Base-by-base conservation (phyloP, 805 yeast genomes). In the baker's yeast (Saccharomyces cerevisiae) region DNA sequence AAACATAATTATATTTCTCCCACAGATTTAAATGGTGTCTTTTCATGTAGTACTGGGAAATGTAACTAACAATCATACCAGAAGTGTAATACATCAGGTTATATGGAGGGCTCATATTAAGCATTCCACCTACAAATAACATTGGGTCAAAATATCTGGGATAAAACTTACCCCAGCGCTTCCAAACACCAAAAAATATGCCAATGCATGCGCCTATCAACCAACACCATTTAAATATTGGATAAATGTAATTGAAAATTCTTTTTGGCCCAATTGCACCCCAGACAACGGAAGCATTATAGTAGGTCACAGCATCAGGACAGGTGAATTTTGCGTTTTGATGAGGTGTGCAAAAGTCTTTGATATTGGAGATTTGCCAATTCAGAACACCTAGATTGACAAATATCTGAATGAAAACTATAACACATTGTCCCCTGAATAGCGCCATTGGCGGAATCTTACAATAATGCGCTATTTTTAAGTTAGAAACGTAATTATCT, bases 151-250 rank as follows among this genome's bases (percentile, higher is more conserved):
- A 76, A 59, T 71, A 73, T 11, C 51, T 59, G 21, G 68, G 62
- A 50, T 55, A 50, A 73, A 52, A 54, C 46, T 55, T 65, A 32
- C 62, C 63, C 48, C 41, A 63, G n/a, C 52, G 56, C 55, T 65
- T 70, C 58, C 69, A 46, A 3, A 57, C 58, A 47, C 70, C 67
- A 55, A 70, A 69, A 10, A 61, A 72, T 6, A 68, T 9, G 6
- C 69, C 71, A 4, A 67, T 47, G 58, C 77, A 57, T 54, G 66
- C 66, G 6, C 89, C 89, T 53, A 81, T 71, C 30, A 84, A 70
- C 74, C 84, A 84, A 57, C 86, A 80, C 79, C 82, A 84, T 64
- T 80, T 79, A 55, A 84, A 70, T 13, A 77, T 70, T 1, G 89
- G 88, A 62, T 84, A 84, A 21, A 83, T 64, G 0, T 80, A 79